Evolutionary conservation across 1,139 yeast genomes (phyloP).

Genomic region (Eremothecium gossypii): DNA sequence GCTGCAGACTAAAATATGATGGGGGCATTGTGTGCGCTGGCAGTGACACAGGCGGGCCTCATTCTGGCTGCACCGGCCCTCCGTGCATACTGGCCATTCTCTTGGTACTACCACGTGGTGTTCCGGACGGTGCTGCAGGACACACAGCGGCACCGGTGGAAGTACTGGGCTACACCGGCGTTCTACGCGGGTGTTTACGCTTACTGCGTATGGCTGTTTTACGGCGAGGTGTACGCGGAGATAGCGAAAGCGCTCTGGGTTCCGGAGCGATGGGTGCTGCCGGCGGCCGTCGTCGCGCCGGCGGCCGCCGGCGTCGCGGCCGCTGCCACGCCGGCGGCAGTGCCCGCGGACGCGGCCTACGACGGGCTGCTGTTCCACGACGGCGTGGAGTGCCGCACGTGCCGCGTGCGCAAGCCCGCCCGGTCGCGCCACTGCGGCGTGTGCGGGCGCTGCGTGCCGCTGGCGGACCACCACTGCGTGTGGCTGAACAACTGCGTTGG

Average conservation of each 20-base stretch:
- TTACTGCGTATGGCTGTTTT: constrained; percentile 17
- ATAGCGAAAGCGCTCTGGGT: constrained; percentile 10
- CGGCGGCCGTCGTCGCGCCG: constrained; percentile 14
- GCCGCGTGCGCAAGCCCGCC: constrained; percentile 66
- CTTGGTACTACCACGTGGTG: constrained; percentile 18
- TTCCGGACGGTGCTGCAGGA: constrained; percentile 24
- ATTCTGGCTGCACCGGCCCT: constrained; percentile 23
- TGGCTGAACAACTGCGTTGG: constrained; percentile 94
- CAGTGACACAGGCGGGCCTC: constrained; percentile 15
- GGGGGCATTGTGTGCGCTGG: too few species aligned
- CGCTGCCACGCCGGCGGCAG: constrained; percentile 14
- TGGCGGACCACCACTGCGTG: constrained; percentile 88
- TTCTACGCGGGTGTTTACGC: constrained; percentile 20
- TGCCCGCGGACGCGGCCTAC: constrained; percentile 21
- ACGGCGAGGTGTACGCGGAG: constrained; percentile 11
- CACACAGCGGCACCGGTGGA: constrained; percentile 18
- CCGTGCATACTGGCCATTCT: constrained; percentile 16
- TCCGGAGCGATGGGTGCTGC: constrained; percentile 18
- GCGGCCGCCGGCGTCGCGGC: constrained; percentile 15
- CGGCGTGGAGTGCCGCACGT: constrained; percentile 38
- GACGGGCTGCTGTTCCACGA: constrained; percentile 56
- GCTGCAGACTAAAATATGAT: not conserved
- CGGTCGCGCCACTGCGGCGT: constrained; percentile 81
- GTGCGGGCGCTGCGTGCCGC: constrained; percentile 57
- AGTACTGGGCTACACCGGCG: constrained; percentile 22